Base-by-base conservation (phyloP, 208 protist genomes). In the Trypanosoma brucei region DNA sequence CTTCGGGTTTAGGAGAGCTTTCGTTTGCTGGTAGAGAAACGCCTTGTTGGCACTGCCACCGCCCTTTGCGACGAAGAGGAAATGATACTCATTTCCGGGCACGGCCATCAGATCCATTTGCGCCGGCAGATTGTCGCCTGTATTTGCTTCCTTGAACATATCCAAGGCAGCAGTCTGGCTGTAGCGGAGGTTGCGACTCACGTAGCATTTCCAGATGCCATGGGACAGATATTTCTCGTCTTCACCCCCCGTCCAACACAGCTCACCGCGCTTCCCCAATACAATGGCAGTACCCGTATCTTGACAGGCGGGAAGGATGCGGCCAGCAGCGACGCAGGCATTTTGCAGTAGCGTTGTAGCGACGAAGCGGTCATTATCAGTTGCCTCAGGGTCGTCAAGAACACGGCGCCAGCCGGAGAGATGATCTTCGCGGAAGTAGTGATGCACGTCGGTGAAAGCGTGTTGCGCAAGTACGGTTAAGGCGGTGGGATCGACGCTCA, bases 61-160 rank as follows among this genome's bases (percentile, higher is more conserved):
- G 49, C 97, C 97, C 81, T 99, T 99, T 63, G 96, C 96, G 62
- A 98, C 86, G 80, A 98, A 99, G 30, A 97, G 76, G 76, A 99
- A 98, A 58, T 98, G 84, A 77, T 98, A 98, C 68, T 92, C 81
- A 75, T 91, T 91, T 50, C 96, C 97, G 50, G 91, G 72, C 6
- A 79, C 84, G 11, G 97, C 93, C 65, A 96, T 89, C 54, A 99
- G 70, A 60, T 99, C 97, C 53, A 99, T 87, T 84, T 98, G 97
- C n/a, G 97, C 98, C 14, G 98, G 98, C 36, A 99, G 88, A 78
- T 99, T 99, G 68, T 84, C 82, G 44, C 91, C 92, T 0, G 98
- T 99, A 79, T 99, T 99, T 61, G 74, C 86, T 82, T 99, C 97
- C 59, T 94, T 93, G 74, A 96, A 99, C 97, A 99, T 99, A 65